Base-by-base conservation (phyloP, 2,329 filamentous ascomycete genomes). In the Tolypocladium paradoxum region DNA sequence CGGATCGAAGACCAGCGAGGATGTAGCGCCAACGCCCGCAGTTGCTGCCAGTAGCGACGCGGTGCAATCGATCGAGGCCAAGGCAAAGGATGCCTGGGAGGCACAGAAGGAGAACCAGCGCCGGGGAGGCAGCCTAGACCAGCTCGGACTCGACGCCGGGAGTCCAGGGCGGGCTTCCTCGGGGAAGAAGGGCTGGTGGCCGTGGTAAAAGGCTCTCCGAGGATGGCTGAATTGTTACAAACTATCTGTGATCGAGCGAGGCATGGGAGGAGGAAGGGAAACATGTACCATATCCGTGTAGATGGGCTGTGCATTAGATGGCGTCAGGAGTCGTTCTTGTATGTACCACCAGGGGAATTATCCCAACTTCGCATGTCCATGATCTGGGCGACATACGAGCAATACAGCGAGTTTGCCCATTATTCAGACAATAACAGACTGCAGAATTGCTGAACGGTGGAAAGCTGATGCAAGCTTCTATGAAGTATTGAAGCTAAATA, bases 171-270 rank as follows among this genome's bases (percentile, higher is more conserved):
- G 60, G 56, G 53, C 62, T 35, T 22, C 50, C 1, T 50, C 64
- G 2, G 61, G 66, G 48, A 77, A 76, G 70, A 79, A 76, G 68
- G 70, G 75, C 24, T 76, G 76, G 72, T 78, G 73, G 71, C 66
- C 65, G 7, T 72, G 66, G 67, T 70, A 57, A 63, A 49, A 36
- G 46, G 27, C 53, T 70, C 14, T n/a, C n/a, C 7, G 37, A 33
- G 22, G 16, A 12, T 24, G 9, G 48, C 20, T 4, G 12, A 12
- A 27, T 29, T 49, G n/a, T 43, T 14, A 35, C 50, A 40, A 33
- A 29, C 16, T n/a, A 33, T 50, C 27, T 36, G 34, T 55, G 34
- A 46, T 50, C 49, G 49, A 53, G 53, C 54, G 47, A 55, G 53
- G 37, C 48, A 51, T 52, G 54, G 53, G 35, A 46, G 52, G 40